Percentiles rank a stretch among this genome's conserved stretches.
Evolutionary conservation across 1,284 basidiomycete genomes (phyloP).

Genomic region (Rhodotorula sp.): DNA sequence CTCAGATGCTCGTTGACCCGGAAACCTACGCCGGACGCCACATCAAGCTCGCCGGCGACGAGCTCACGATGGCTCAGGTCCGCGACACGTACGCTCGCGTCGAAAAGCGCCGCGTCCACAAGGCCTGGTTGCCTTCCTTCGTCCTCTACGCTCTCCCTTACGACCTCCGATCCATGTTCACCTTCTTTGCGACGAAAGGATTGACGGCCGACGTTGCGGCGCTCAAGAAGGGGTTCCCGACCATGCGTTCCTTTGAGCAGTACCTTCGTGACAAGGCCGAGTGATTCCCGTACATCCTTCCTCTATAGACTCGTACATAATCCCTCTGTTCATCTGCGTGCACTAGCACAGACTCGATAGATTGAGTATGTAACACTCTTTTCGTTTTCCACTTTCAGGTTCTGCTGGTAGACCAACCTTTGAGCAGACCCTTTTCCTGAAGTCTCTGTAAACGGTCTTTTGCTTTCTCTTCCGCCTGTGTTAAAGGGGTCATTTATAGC

Average conservation of each 20-base stretch:
- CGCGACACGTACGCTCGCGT: background rate
- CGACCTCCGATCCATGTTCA: slow-evolving; percentile 21
- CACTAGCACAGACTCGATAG: too few species aligned
- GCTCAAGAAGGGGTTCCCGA: slow-evolving; percentile 11
- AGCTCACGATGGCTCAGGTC: slow-evolving; percentile 17
- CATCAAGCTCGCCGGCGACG: slow-evolving; percentile 23
- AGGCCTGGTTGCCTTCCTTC: slow-evolving; percentile 9
- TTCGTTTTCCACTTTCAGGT: too few species aligned
- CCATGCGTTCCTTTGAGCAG: slow-evolving; percentile 9
- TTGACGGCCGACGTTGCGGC: slow-evolving; percentile 1
- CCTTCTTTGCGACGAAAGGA: slow-evolving; percentile 10
- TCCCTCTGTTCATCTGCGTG: background rate
- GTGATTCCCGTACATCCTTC: background rate
- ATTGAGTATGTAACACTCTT: too few species aligned
- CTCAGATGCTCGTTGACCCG: slow-evolving; percentile 13
- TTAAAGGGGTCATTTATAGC: too few species aligned
- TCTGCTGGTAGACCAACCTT: too few species aligned
- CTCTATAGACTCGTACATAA: background rate
- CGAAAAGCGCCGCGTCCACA: slow-evolving; percentile 1
- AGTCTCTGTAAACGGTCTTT: too few species aligned
- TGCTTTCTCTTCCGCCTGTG: too few species aligned
- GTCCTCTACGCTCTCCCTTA: slow-evolving; percentile 9
- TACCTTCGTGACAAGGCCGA: slow-evolving; percentile 9
- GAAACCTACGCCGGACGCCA: slow-evolving; percentile 2
- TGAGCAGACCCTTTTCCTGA: too few species aligned